phyloP scores from a whole-genome alignment of 805 yeast species.

The Kodamaea sagamina region DNA sequence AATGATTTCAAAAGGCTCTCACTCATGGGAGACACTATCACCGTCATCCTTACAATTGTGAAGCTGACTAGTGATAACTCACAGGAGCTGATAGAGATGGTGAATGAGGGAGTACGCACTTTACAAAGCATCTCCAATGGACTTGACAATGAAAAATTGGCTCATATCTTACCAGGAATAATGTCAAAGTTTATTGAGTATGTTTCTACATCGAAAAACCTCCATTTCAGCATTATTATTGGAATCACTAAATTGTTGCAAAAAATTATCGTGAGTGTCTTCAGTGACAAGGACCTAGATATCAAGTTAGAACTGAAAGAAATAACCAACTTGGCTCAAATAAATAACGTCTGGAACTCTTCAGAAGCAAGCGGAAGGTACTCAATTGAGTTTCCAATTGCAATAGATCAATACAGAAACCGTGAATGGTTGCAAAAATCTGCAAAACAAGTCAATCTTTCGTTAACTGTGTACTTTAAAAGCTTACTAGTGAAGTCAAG shows the following conservation, averaged over 20 bases:
- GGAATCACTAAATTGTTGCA: constrained; percentile 25
- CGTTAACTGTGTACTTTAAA: constrained; percentile 35
- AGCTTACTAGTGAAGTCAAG: constrained; percentile 24
- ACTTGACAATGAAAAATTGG: constrained; percentile 32
- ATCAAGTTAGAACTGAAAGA: constrained; percentile 6
- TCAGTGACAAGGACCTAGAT: constrained; percentile 27
- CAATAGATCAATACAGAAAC: constrained; percentile 19
- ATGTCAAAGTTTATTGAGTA: constrained; percentile 36
- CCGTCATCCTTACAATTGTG: constrained; percentile 25
- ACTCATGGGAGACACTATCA: constrained; percentile 32
- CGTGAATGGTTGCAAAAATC: constrained; percentile 41
- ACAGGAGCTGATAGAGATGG: constrained; percentile 21
- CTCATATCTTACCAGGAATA: constrained; percentile 44
- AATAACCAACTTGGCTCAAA: constrained; percentile 13
- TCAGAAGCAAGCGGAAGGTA: not conserved
- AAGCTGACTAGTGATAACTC: constrained; percentile 12
- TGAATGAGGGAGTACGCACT: constrained; percentile 16
- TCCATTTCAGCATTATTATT: constrained; percentile 27
- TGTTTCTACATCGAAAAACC: constrained; percentile 19
- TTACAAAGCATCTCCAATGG: constrained; percentile 18
- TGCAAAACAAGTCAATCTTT: constrained; percentile 37
- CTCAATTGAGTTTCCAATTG: not conserved
- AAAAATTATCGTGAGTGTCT: constrained; percentile 28
- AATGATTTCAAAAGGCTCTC: constrained; percentile 23
- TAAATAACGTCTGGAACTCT: constrained; percentile 18